These are phyloP conservation scores for Gracilaria domingensis DNA, from an alignment of 23 red algal genomes.

Conservation along the genomic window DNA sequence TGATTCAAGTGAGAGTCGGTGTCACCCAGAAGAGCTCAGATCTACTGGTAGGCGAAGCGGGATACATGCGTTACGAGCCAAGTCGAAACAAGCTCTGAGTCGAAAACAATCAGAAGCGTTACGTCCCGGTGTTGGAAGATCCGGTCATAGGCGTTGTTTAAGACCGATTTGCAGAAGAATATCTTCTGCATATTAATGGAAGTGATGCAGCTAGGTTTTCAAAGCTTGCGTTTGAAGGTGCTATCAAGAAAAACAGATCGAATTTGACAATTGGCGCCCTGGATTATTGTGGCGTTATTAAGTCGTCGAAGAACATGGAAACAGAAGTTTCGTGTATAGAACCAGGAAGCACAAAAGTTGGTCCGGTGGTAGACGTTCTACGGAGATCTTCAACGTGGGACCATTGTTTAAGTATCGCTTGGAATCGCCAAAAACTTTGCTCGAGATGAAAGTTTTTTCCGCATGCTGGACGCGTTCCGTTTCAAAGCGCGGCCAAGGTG, in stretches of 20 bases:
- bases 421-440: neutral
- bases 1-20: too few species aligned
- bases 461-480: conserved; percentile 66
- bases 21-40: too few species aligned
- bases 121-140: conserved; percentile 78
- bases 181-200: conserved; percentile 77
- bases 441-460: conserved; percentile 35
- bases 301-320: conserved; percentile 67
- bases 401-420: conserved; percentile 64
- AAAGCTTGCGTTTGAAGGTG: conserved; percentile 85
- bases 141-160: conserved; percentile 75
- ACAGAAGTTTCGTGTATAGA: conserved; percentile 76
- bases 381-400: conserved; percentile 71
- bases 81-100: conserved; percentile 50
- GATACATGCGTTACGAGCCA: conserved; percentile 26
- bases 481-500: conserved; percentile 87
- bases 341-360: conserved; percentile 78
- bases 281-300: conserved; percentile 81
- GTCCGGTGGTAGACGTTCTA: conserved; percentile 82
- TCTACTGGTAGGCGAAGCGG: conserved; percentile 10
- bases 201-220: conserved; percentile 69
- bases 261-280: conserved; percentile 61
- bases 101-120: conserved; percentile 51
- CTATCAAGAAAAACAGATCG: conserved; percentile 91
- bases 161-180: conserved; percentile 75